Base-by-base conservation (phyloP, 2,329 filamentous ascomycete genomes). In the Botrytis fabae region DNA sequence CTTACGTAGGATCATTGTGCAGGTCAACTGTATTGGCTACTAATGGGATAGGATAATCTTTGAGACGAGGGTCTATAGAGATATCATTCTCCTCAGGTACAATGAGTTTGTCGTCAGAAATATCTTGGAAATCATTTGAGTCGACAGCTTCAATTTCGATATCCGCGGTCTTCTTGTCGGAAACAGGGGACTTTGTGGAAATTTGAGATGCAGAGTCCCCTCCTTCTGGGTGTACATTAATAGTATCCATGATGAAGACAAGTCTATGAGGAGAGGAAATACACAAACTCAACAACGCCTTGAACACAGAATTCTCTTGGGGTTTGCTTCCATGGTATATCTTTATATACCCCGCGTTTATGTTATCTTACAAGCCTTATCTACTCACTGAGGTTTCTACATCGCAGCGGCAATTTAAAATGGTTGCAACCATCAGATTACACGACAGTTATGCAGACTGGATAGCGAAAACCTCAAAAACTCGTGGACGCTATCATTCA, bases 1-100 rank as follows among this genome's bases (percentile, higher is more conserved):
- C 77, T 74, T 70, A 79, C 79, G 69, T 76, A 35, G 78, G 78
- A 70, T 81, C 78, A 68, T 81, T 81, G 73, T 81, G 78, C 25
- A 81, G 71, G 68, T 79, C 78, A 38, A 81, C 80, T 4, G 79
- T 80, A 68, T 80, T 81, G 38, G 80, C 80, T n/a, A 81, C 80
- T 2, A 81, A 76, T 40, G 79, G 78, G 8, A 80, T 76, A 3
- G 79, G 79, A 40, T 81, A 81, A 75, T 81, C 74, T 62, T 78
- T 74, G 32, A 81, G 76, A 42, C 79, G 78, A 61, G 80, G 78
- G 62, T 81, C 80, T 60, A 81, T 81, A n/a, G 78, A 73, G 48
- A 78, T 78, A 38, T 81, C 80, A 18, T 75, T 48, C 12, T 81
- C 80, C 25, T 63, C 74, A 2, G 80, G 80, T 16, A 79, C 65